phyloP scores from a whole-genome alignment of 78 protist genomes.

The Polysphondylium violaceum region DNA sequence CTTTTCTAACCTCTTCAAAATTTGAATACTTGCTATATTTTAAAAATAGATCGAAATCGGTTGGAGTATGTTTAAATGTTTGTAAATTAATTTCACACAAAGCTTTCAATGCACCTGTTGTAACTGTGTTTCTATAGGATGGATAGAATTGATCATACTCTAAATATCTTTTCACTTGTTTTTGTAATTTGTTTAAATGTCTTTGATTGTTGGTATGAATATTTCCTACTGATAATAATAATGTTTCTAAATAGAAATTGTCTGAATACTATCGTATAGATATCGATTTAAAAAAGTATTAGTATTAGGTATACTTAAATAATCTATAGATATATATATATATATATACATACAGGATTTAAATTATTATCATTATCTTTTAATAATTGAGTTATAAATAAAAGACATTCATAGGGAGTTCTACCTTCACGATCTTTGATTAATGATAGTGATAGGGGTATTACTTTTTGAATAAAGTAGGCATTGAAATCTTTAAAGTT shows the following conservation, averaged over 20 bases:
- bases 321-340: too few relatives aligned
- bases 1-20: constrained; percentile 55
- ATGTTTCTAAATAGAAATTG: constrained; percentile 51
- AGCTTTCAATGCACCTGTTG: constrained; percentile 32
- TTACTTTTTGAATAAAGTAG: constrained; percentile 62
- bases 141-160: constrained; percentile 71
- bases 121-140: constrained; percentile 62
- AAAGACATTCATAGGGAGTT: constrained; percentile 69
- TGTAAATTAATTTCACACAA: constrained; percentile 22
- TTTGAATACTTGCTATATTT: neutral
- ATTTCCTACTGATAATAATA: constrained; percentile 42
- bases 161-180: constrained; percentile 50
- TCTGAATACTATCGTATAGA: constrained; percentile 23
- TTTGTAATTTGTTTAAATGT: neutral
- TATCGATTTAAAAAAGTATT: neutral
- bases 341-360: constrained; percentile 26
- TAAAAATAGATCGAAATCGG: constrained; percentile 18
- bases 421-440: constrained; percentile 48
- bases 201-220: constrained; percentile 29
- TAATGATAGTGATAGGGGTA: constrained; percentile 22
- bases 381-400: constrained; percentile 41
- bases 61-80: neutral
- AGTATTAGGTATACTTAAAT: neutral
- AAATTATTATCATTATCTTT: constrained; percentile 82
- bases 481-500: constrained; percentile 52